Evolutionary conservation across 495 filamentous ascomycete genomes (phyloP).

Genomic region (Penicillium psychrofluorescens): DNA sequence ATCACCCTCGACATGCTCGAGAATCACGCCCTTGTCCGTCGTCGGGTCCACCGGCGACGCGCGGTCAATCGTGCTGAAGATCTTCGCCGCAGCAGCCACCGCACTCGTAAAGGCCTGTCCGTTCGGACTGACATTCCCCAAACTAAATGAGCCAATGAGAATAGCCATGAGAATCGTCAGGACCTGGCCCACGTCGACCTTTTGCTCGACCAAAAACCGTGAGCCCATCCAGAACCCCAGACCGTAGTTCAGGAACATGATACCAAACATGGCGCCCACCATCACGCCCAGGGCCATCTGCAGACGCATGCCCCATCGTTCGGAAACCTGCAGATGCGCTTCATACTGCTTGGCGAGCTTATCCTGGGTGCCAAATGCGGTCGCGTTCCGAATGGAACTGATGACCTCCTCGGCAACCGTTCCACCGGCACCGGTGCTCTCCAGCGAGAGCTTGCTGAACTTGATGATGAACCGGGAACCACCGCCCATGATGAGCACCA

Average conservation of each 20-base stretch:
- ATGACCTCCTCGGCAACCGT: constrained; percentile 92
- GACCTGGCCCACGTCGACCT: constrained; percentile 45
- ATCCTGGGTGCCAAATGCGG: constrained; percentile 86
- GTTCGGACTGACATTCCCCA: constrained; percentile 86
- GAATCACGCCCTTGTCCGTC: constrained; percentile 58
- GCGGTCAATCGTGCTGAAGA: constrained; percentile 87
- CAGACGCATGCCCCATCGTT: constrained; percentile 69
- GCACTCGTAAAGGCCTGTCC: constrained; percentile 75
- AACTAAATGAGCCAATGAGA: constrained; percentile 84
- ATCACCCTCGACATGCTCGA: constrained; percentile 65
- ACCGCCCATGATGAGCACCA: constrained; percentile 66
- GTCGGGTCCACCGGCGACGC: constrained; percentile 79
- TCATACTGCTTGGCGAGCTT: constrained; percentile 84
- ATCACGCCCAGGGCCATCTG: constrained; percentile 65
- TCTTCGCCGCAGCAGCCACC: constrained; percentile 79
- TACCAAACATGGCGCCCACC: constrained; percentile 73
- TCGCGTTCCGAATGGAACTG: constrained; percentile 87
- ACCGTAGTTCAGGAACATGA: constrained; percentile 84
- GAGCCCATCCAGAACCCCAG: constrained; percentile 96
- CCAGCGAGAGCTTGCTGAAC: constrained; percentile 67
- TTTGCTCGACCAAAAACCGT: constrained; percentile 61
- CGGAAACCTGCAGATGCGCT: constrained; percentile 59
- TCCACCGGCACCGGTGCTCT: constrained; percentile 75
- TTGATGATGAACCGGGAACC: constrained; percentile 69
- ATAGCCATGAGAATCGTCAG: constrained; percentile 83